Evolutionary conservation across 345 rosid genomes (phyloP).

Genomic region (Linum lewisii): DNA sequence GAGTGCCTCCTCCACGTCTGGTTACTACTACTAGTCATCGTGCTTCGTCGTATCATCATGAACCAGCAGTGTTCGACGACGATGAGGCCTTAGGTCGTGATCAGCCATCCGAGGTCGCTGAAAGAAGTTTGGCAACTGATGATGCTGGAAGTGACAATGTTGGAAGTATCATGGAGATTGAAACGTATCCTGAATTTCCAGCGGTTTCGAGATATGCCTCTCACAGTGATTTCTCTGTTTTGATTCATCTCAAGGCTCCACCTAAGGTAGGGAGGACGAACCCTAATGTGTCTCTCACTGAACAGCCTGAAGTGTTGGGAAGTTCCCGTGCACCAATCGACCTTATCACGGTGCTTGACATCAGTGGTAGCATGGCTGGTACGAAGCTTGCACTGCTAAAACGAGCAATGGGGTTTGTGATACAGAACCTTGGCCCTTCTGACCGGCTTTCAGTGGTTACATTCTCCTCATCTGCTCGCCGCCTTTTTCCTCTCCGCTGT

Average conservation of each 20-base stretch:
- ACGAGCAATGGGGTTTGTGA: constrained; percentile 98
- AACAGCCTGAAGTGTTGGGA: constrained; percentile 30
- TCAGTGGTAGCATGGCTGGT: constrained; percentile 99
- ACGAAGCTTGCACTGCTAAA: constrained; percentile 89
- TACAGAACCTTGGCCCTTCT: constrained; percentile 79
- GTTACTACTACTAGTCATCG: background rate
- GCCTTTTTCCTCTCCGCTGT: constrained; percentile 67
- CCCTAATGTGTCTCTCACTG: background rate
- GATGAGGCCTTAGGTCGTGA: background rate
- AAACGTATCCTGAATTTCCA: background rate
- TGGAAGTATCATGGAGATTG: background rate
- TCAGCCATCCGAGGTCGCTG: background rate
- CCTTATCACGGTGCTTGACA: constrained; percentile 84
- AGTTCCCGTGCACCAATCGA: constrained; percentile 73
- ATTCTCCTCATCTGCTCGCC: constrained; percentile 90
- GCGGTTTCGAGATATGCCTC: background rate
- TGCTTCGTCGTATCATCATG: background rate
- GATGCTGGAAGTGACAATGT: background rate
- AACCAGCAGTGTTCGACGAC: background rate
- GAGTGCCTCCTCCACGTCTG: background rate
- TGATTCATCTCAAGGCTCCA: background rate
- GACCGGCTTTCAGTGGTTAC: constrained; percentile 96
- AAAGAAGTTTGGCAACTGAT: background rate
- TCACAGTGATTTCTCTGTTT: background rate
- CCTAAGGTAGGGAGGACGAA: background rate